A percentile compares a stretch with the other conserved stretches of the same genome.
Evolutionary conservation across 345 rosid genomes (phyloP).

Genomic region (Cardamine chenopodiifolia): DNA sequence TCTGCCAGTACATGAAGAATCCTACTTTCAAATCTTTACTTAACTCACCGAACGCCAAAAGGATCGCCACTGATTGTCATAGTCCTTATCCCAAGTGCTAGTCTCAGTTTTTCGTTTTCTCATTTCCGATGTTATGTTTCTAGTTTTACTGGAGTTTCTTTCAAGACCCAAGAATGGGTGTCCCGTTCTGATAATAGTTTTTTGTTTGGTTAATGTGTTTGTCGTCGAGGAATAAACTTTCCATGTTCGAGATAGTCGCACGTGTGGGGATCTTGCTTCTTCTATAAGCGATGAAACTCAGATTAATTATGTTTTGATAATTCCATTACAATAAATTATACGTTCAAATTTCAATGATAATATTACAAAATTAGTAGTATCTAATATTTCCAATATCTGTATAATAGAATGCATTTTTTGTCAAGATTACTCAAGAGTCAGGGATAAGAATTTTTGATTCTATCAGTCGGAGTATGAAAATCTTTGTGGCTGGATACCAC

Average conservation of each 20-base stretch:
- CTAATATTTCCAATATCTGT: background rate
- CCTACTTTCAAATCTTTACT: constrained; percentile 63
- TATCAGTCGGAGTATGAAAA: no score
- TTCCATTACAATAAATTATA: background rate
- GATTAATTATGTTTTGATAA: background rate
- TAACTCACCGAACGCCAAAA: constrained; percentile 79
- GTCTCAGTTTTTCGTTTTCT: background rate
- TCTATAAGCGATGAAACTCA: background rate
- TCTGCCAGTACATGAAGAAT: constrained; percentile 73
- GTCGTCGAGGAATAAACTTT: background rate
- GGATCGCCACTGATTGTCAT: constrained; percentile 67
- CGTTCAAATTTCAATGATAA: no score
- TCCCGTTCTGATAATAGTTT: background rate
- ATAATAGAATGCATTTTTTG: no score
- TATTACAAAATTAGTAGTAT: background rate
- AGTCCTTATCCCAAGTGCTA: constrained; percentile 83
- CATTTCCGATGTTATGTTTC: background rate
- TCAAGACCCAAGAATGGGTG: background rate
- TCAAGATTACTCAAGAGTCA: no score
- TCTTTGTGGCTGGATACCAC: no score
- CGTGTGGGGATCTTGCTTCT: background rate
- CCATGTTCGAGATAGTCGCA: background rate
- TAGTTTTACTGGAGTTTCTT: background rate
- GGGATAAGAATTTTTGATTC: no score
- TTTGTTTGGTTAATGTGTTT: background rate